These are phyloP conservation scores for Phytophthora sp. DNA, from an alignment of 352 stramenopile genomes.

Conservation along the genomic window DNA sequence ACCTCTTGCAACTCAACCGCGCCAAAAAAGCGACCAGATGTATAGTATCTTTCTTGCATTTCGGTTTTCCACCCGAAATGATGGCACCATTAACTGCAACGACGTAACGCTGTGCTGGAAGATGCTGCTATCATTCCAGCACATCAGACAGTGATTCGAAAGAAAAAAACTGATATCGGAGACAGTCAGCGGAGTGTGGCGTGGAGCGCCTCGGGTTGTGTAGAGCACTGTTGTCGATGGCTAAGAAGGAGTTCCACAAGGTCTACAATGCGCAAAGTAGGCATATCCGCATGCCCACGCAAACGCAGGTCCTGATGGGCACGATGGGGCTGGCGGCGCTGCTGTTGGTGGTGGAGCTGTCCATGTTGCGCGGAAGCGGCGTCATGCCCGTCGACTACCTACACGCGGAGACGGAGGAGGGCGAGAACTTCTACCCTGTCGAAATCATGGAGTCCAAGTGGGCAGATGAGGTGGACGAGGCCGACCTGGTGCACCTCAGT, in stretches of 20 bases:
- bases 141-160: too few species aligned
- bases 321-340: slow-evolving; percentile 32
- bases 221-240: slow-evolving; percentile 29
- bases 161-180: too few species aligned
- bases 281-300: slow-evolving; percentile 28
- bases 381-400: slow-evolving; percentile 25
- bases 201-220: not conserved
- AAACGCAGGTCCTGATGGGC: slow-evolving; percentile 32
- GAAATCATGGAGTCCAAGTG: slow-evolving; percentile 48
- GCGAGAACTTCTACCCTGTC: slow-evolving; percentile 48
- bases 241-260: slow-evolving; percentile 46
- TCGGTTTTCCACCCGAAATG: too few species aligned
- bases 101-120: too few species aligned
- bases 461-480: slow-evolving; percentile 36
- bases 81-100: too few species aligned
- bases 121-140: slow-evolving; percentile 12
- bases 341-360: slow-evolving; percentile 32
- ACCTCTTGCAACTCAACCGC: too few species aligned
- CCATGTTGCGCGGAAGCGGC: slow-evolving; percentile 21
- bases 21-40: too few species aligned
- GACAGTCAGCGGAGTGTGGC: not conserved
- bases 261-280: slow-evolving; percentile 39
- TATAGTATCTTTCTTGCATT: too few species aligned
- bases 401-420: slow-evolving; percentile 35
- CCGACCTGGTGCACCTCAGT: slow-evolving; percentile 56